Conservation (phyloP, 306 rosid genomes). For the Malus domestica region DNA sequence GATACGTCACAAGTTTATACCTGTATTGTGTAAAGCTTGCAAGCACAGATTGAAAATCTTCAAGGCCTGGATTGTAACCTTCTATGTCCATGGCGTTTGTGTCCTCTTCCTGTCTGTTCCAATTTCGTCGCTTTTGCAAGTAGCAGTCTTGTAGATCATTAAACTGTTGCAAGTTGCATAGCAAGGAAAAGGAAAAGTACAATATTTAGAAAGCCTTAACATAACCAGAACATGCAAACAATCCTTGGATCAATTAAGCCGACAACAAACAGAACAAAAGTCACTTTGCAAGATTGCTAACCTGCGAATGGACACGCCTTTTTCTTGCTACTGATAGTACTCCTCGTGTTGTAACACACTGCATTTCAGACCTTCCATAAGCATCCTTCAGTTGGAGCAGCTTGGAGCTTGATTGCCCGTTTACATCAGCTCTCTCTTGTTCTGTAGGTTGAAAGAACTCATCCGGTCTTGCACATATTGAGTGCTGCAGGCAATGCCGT, state of each 20-base stretch:
- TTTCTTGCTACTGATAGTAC: slow-evolving; percentile 46
- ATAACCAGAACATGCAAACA: neutral
- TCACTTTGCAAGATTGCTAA: slow-evolving; percentile 7
- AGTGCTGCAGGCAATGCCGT: slow-evolving; percentile 42
- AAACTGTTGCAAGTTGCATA: slow-evolving; percentile 37
- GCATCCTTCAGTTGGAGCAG: slow-evolving; percentile 51
- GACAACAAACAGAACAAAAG: neutral
- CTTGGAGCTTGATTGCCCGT: slow-evolving; percentile 36
- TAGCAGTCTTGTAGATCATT: slow-evolving; percentile 80
- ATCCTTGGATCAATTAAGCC: neutral
- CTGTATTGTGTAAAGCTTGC: slow-evolving; percentile 75
- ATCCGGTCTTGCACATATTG: slow-evolving; percentile 42
- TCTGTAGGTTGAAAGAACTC: slow-evolving; percentile 43
- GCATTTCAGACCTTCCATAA: slow-evolving; percentile 46
- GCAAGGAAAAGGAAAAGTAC: neutral
- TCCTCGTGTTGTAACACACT: slow-evolving; percentile 46
- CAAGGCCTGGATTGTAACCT: slow-evolving; percentile 71
- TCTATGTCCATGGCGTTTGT: slow-evolving; percentile 35
- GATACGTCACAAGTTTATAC: slow-evolving; percentile 23
- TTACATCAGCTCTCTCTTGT: slow-evolving; percentile 42
- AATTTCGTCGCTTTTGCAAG: slow-evolving; percentile 67
- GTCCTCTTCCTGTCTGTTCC: slow-evolving; percentile 47
- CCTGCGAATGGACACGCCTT: slow-evolving; percentile 74
- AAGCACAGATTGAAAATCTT: slow-evolving; percentile 73
- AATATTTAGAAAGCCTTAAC: neutral